Evolutionary conservation across 805 yeast genomes (phyloP).

Genomic region (Wickerhamomyces alni): DNA sequence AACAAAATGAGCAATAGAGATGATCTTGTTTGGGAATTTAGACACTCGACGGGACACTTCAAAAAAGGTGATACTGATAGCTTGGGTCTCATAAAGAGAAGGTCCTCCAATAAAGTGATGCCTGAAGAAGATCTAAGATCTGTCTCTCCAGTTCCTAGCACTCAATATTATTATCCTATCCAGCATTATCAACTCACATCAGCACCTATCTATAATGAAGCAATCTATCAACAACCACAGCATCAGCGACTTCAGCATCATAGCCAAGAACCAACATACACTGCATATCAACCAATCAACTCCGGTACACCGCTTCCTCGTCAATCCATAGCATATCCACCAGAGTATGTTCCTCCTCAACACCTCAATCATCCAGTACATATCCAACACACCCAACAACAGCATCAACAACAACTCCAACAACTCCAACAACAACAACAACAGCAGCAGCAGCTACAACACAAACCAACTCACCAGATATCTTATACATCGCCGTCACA

Average conservation of each 20-base stretch:
- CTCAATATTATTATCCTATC: slow-evolving; percentile 6
- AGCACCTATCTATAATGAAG: not conserved
- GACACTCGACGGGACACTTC: slow-evolving; percentile 68
- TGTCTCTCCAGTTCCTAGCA: slow-evolving; percentile 1
- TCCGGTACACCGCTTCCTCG: not conserved
- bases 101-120: slow-evolving; percentile 27
- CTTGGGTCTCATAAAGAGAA: slow-evolving; percentile 60
- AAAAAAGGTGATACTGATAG: slow-evolving; percentile 65
- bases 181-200: slow-evolving; percentile 1
- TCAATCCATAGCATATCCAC: not conserved
- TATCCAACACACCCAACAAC: slow-evolving; percentile 6
- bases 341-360: not conserved
- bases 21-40: slow-evolving; percentile 64
- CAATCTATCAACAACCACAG: slow-evolving; percentile 1
- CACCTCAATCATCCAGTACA: not conserved
- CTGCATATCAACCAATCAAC: not conserved
- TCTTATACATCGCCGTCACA: too few species aligned
- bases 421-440: slow-evolving; percentile 10
- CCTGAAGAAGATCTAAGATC: slow-evolving; percentile 15
- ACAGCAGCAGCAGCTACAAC: slow-evolving; percentile 11
- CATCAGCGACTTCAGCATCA: slow-evolving; percentile 6
- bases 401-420: slow-evolving; percentile 8
- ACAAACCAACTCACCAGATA: slow-evolving; percentile 1
- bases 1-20: slow-evolving; percentile 9
- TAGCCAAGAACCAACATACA: not conserved